Conservation (phyloP, 495 filamentous ascomycete species). For the Talaromyces nanjingensis region DNA sequence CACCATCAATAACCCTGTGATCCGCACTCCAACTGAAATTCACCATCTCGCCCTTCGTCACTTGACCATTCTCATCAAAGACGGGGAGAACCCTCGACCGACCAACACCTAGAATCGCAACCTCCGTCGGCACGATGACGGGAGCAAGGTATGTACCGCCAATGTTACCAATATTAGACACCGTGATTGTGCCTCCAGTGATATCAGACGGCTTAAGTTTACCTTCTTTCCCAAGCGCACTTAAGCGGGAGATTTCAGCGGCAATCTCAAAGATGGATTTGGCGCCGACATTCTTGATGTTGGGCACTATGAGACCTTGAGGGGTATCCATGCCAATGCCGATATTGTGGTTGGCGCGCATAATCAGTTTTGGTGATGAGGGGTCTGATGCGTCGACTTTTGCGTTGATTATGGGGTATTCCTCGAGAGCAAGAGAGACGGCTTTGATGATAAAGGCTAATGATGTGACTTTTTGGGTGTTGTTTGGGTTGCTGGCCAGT, state of each 20-base stretch:
- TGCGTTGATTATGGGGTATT: conserved; percentile 82
- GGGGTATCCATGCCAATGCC: conserved; percentile 96
- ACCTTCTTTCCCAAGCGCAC: conserved; percentile 59
- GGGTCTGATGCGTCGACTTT: conserved; percentile 58
- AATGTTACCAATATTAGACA: conserved; percentile 96
- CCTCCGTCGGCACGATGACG: conserved; percentile 81
- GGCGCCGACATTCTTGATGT: conserved; percentile 74
- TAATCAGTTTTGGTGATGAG: conserved; percentile 60
- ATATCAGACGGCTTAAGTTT: conserved; percentile 74
- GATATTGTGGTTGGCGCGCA: conserved; percentile 84
- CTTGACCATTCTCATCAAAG: conserved; percentile 75
- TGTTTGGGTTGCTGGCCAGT: conserved; percentile 39
- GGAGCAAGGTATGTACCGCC: conserved; percentile 88
- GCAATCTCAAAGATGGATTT: conserved; percentile 72
- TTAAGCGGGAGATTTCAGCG: conserved; percentile 66
- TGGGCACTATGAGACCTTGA: conserved; percentile 84
- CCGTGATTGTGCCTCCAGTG: conserved; percentile 82
- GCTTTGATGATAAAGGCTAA: conserved; percentile 96
- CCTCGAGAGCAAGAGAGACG: conserved; percentile 71
- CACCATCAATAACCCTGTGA: conserved; percentile 90
- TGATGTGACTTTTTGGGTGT: conserved; percentile 65
- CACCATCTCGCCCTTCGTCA: conserved; percentile 79
- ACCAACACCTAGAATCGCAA: conserved; percentile 88
- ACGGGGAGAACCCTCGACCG: conserved; percentile 63
- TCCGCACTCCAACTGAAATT: conserved; percentile 98